Percentiles rank a stretch among this genome's conserved stretches.
These are phyloP conservation scores for Fraxinus dipetala DNA, from an alignment of 305 asterid genomes.

Conservation along the genomic window DNA sequence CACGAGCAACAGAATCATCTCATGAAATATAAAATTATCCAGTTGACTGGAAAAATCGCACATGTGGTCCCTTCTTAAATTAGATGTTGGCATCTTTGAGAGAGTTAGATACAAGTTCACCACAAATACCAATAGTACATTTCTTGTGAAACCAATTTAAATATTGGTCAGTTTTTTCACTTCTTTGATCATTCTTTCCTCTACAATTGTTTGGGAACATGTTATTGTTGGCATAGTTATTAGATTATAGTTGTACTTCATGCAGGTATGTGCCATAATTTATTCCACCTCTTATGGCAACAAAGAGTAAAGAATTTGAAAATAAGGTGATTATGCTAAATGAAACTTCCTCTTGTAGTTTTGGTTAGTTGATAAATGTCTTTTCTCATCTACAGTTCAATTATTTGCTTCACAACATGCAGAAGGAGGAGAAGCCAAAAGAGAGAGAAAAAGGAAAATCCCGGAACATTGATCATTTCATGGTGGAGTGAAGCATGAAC, in stretches of 20 bases:
- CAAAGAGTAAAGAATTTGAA: slow-evolving; percentile 76
- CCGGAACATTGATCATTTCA: slow-evolving; percentile 88
- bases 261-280: slow-evolving; percentile 99
- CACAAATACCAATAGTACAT: neutral
- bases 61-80: neutral
- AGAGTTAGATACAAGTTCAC: neutral
- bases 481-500: slow-evolving; percentile 96
- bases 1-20: neutral
- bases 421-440: slow-evolving; percentile 85
- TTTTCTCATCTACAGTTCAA: slow-evolving; percentile 20
- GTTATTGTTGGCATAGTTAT: slow-evolving; percentile 37
- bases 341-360: slow-evolving; percentile 1
- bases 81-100: neutral
- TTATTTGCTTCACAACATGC: slow-evolving; percentile 27
- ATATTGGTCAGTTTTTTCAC: neutral
- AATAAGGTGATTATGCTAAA: slow-evolving; percentile 58
- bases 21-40: neutral
- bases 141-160: neutral
- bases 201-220: slow-evolving; percentile 18
- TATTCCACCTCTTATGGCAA: slow-evolving; percentile 88
- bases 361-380: neutral
- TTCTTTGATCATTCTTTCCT: neutral
- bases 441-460: slow-evolving; percentile 82
- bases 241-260: slow-evolving; percentile 50
- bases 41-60: neutral